Evolutionary conservation across 306 rosid species (phyloP), one percentile per base, ranked within the genome.

Genomic region (Lupinus albus): DNA sequence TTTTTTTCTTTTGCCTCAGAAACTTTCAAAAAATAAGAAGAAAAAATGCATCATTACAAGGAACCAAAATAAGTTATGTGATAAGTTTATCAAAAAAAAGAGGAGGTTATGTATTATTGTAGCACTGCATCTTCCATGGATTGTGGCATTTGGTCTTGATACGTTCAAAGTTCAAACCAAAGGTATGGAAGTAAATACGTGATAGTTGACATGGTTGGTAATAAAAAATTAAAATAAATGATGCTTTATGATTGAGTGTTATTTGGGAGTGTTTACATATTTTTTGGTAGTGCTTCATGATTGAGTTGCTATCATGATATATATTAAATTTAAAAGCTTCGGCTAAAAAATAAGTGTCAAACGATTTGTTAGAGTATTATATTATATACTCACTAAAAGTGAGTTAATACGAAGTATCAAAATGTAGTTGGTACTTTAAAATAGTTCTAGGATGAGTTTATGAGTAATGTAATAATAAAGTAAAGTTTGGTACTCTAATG

Each of bases 241-340:
- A 71, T 77, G 72, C 73, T 77, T 70, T 38, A 56, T 47, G 42
- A 70, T 55, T 55, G 67, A 32, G 42, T 70, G n/a, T n/a, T n/a
- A n/a, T n/a, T n/a, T n/a, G n/a, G n/a, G n/a, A n/a, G n/a, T n/a
- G n/a, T n/a, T n/a, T n/a, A n/a, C n/a, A n/a, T n/a, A n/a, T n/a
- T n/a, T n/a, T n/a, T n/a, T n/a, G n/a, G n/a, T n/a, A n/a, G n/a
- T 77, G 72, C 73, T 77, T 70, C 28, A 56, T 47, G 42, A 70
- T 55, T 55, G 67, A 32, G 42, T 70, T 70, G 76, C 76, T 42
- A 11, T 67, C 56, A 16, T 6, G 15, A 64, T 62, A 44, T 74
- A 74, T 46, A 74, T 46, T 18, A 54, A 74, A 74, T 64, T 56
- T 13, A 32, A 65, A 65, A 33, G 67, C 47, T 74, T 74, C 5